Conservation (phyloP, 2,329 filamentous ascomycete genomes). For the Colletotrichum magnum region DNA sequence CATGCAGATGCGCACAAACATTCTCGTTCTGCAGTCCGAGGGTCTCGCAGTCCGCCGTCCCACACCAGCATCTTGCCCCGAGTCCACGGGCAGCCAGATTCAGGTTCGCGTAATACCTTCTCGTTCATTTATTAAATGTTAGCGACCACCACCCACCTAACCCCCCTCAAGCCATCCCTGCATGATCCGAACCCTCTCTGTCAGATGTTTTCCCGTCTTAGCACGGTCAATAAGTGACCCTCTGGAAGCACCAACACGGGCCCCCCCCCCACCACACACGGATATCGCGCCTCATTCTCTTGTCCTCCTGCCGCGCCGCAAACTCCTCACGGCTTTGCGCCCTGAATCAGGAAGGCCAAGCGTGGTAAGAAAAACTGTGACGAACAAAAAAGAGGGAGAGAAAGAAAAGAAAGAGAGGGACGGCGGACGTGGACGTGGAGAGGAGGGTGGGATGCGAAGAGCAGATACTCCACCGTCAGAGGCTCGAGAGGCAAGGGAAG, state of each 20-base stretch:
- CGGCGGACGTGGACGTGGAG: constrained; percentile 19
- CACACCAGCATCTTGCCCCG: background rate
- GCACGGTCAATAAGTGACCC: too few relatives aligned
- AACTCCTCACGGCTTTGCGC: constrained; percentile 5
- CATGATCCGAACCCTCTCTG: constrained; percentile 10
- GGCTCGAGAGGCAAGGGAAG: constrained; percentile 39
- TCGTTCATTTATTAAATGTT: background rate
- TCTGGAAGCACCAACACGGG: background rate
- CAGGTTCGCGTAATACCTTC: background rate
- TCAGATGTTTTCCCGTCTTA: constrained; percentile 22
- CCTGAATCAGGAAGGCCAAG: constrained; percentile 29
- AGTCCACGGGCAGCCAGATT: constrained; percentile 21
- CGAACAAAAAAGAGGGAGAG: constrained; percentile 8
- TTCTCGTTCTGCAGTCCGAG: constrained; percentile 5
- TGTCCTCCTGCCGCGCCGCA: background rate
- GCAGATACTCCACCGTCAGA: constrained; percentile 35
- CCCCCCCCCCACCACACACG: background rate
- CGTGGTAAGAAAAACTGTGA: constrained; percentile 4
- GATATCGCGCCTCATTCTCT: constrained; percentile 20
- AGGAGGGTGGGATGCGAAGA: constrained; percentile 40
- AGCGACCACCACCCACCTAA: background rate
- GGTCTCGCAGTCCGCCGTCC: background rate
- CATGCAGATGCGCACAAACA: background rate
- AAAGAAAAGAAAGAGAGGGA: constrained; percentile 1
- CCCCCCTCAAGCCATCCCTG: constrained; percentile 1